Evolutionary conservation across 345 rosid genomes (phyloP).

Genomic region (Arabidopsis suecica): DNA sequence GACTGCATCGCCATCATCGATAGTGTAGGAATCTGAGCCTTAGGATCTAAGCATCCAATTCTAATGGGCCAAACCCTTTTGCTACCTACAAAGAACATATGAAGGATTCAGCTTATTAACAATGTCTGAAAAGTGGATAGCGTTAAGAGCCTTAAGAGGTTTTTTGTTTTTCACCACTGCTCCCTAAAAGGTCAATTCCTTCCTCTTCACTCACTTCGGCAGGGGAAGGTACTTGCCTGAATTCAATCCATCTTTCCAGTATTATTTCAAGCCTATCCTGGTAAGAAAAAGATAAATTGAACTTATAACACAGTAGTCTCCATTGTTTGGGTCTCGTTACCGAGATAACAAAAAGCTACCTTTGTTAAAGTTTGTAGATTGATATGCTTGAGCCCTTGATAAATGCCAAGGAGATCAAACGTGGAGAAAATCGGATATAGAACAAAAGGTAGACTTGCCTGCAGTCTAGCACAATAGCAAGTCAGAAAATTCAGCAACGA

Average conservation of each 20-base stretch:
- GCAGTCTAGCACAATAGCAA: constrained; percentile 51
- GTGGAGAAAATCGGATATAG: constrained; percentile 79
- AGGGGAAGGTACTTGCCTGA: constrained; percentile 65
- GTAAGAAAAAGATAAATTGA: constrained; percentile 13
- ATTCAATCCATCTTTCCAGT: constrained; percentile 70
- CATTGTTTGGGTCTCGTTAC: not conserved
- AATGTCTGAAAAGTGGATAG: not conserved
- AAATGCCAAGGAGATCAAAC: constrained; percentile 84
- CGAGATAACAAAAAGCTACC: constrained; percentile 50
- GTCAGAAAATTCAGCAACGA: constrained; percentile 12
- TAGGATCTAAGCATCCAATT: constrained; percentile 40
- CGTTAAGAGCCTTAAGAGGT: not conserved
- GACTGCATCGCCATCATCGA: constrained; percentile 34
- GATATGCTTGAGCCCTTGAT: constrained; percentile 83
- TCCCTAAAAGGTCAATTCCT: constrained; percentile 66
- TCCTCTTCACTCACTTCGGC: constrained; percentile 76
- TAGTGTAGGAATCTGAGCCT: constrained; percentile 31
- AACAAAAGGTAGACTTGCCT: constrained; percentile 68
- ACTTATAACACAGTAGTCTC: not conserved
- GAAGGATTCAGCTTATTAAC: not conserved
- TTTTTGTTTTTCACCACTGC: constrained; percentile 37
- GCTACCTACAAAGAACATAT: constrained; percentile 26
- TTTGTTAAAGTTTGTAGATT: constrained; percentile 86
- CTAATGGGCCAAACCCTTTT: constrained; percentile 39
- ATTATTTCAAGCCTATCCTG: constrained; percentile 89